Base-by-base conservation (phyloP, 2,329 filamentous ascomycete species). In the Dactylellina sp. region DNA sequence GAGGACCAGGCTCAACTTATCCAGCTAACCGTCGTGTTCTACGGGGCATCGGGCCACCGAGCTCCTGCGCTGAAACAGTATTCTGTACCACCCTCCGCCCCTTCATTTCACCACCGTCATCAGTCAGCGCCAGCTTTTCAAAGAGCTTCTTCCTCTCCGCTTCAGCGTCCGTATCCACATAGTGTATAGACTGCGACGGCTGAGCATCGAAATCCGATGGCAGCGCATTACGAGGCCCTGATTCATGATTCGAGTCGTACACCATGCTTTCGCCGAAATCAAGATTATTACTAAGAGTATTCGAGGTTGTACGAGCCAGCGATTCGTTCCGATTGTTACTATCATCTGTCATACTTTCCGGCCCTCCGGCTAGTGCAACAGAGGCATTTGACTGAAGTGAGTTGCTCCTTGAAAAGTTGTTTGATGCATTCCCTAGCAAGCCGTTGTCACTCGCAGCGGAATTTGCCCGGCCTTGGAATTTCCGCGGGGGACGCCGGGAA, bases 191-290 rank as follows among this genome's bases (percentile, higher is more conserved):
- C 40, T 75, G 71, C n/a, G 71, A 75, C 1, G 49, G 60, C 16
- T 47, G 53, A 14, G 49, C 44, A 22, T 62, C 55, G 18, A 42
- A 16, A 12, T 65, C 61, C n/a, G 32, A n/a, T 14, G 20, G 40
- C n/a, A 18, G 44, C 37, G 24, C 46, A 12, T 44, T 25, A 7
- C 52, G 44, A 1, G 37, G 39, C 7, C 37, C 60, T 1, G 68
- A 57, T 18, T 66, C 70, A 1, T 60, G 53, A 24, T 71, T 63
- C 14, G 70, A 74, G 20, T 74, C 70, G 46, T 74, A 74, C 24
- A 74, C 20, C 70, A 74, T 74, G n/a, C 61, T 74, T 37, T 74
- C 70, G 14, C 61, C 70, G 47, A 74, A 74, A 18, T 74, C 70
- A 7, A 74, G 55, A 49, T 42, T 61, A 32, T 62, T 66, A n/a